These are phyloP conservation scores for Fusarium sp. DNA, from an alignment of 2,329 filamentous ascomycete species.

Conservation along the genomic window DNA sequence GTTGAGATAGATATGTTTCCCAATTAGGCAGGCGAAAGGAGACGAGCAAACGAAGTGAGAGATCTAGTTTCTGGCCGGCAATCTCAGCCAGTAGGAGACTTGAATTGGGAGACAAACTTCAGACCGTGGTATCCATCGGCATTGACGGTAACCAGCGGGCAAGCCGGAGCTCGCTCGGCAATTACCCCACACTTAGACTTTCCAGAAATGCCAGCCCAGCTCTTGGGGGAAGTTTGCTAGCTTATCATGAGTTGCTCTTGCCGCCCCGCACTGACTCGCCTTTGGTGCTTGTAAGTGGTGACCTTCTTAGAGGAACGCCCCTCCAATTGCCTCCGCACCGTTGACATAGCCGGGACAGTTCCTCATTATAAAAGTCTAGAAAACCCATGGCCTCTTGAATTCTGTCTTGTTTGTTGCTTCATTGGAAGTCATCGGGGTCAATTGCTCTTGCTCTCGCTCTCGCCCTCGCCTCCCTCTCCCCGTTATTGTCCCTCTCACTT, in stretches of 20 bases:
- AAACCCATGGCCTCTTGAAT: conserved; percentile 12
- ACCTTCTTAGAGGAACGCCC: conserved; percentile 3
- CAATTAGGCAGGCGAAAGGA: conserved; percentile 34
- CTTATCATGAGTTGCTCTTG: conserved; percentile 31
- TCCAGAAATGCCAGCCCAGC: conserved; percentile 8
- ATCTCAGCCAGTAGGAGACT: conserved; percentile 25
- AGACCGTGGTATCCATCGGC: conserved; percentile 29
- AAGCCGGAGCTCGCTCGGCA: conserved; percentile 22
- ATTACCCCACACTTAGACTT: conserved; percentile 31
- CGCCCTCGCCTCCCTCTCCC: neutral
- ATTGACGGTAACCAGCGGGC: conserved; percentile 35
- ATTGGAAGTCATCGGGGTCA: conserved; percentile 21
- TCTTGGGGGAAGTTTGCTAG: conserved; percentile 5
- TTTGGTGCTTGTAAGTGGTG: conserved; percentile 8
- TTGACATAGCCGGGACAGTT: conserved; percentile 13
- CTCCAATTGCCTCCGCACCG: conserved; percentile 30
- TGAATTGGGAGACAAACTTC: conserved; percentile 27
- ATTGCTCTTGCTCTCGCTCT: neutral
- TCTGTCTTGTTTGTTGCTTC: conserved; percentile 10
- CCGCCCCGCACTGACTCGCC: conserved; percentile 19
- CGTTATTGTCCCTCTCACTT: neutral
- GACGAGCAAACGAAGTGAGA: conserved; percentile 5
- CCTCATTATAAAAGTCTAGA: conserved; percentile 27
- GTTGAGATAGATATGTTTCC: conserved; percentile 15
- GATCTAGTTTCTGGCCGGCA: conserved; percentile 4